Percentiles rank a stretch among this genome's conserved stretches.
phyloP scores from a whole-genome alignment of 805 yeast genomes.

The Ogataea glucozyma region DNA sequence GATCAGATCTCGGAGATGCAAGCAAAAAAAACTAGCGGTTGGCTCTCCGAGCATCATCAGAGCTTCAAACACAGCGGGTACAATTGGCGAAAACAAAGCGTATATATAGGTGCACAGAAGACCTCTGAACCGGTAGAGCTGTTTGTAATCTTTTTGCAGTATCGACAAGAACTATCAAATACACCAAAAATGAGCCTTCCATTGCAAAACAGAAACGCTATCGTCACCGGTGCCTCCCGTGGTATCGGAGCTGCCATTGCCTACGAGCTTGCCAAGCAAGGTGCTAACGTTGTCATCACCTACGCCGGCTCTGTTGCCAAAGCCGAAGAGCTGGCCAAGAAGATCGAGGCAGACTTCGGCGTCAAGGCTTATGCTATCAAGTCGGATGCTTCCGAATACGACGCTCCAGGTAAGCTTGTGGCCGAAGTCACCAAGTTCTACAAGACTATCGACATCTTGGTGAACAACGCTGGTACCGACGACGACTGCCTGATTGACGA shows the following conservation, averaged over 20 bases:
- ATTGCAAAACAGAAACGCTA: slow-evolving; percentile 16
- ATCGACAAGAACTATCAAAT: not conserved
- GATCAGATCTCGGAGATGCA: slow-evolving; percentile 1
- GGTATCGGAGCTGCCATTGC: slow-evolving; percentile 23
- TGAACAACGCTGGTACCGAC: slow-evolving; percentile 26
- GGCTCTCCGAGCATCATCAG: too few species aligned
- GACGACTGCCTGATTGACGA: slow-evolving; percentile 12
- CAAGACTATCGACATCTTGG: slow-evolving; percentile 18
- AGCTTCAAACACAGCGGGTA: too few species aligned
- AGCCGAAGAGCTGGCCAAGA: slow-evolving; percentile 11
- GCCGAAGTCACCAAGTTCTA: slow-evolving; percentile 10
- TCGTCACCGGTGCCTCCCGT: slow-evolving; percentile 22
- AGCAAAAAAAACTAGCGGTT: too few species aligned
- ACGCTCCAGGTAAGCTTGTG: slow-evolving; percentile 10
- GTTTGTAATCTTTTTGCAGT: not conserved
- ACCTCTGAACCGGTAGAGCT: too few species aligned
- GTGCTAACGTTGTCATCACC: slow-evolving; percentile 19
- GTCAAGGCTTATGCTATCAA: slow-evolving; percentile 13
- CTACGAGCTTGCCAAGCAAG: slow-evolving; percentile 18
- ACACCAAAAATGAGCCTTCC: slow-evolving; percentile 12
- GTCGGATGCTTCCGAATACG: slow-evolving; percentile 13
- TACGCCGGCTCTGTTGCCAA: slow-evolving; percentile 7
- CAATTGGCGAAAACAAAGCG: too few species aligned
- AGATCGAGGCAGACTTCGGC: slow-evolving; percentile 6
- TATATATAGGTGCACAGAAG: not conserved